Conservation (phyloP, 1,284 basidiomycete species). For the Melampsora americana region DNA sequence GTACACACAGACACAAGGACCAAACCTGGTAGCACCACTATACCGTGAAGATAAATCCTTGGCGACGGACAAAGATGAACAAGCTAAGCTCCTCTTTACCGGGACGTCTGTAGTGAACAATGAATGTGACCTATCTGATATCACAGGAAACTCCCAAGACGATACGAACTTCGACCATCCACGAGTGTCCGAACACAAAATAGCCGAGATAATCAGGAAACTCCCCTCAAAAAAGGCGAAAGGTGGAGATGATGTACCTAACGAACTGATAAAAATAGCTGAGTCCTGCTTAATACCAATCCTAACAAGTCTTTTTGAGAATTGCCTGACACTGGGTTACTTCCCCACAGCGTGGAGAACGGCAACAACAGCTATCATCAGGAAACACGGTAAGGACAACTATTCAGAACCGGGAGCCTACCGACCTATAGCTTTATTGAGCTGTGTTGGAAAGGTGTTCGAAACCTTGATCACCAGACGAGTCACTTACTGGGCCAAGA, state of each 20-base stretch:
- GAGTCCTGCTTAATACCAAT: background rate
- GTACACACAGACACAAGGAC: background rate
- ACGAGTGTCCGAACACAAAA: background rate
- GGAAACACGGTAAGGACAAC: background rate
- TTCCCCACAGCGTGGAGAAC: slow-evolving; percentile 14
- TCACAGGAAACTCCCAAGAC: background rate
- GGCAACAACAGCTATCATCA: slow-evolving; percentile 9
- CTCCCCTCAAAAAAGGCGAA: slow-evolving; percentile 19
- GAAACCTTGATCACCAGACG: slow-evolving; percentile 1
- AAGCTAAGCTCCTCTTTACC: slow-evolving; percentile 15
- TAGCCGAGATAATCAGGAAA: background rate
- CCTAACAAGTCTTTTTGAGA: background rate
- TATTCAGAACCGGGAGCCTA: slow-evolving; percentile 10
- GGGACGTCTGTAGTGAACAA: slow-evolving; percentile 4
- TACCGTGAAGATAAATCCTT: background rate
- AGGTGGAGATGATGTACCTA: slow-evolving; percentile 10
- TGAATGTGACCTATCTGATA: slow-evolving; percentile 3
- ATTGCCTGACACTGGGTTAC: background rate
- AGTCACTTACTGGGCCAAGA: background rate
- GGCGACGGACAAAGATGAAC: background rate
- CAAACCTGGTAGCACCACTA: background rate
- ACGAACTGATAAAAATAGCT: slow-evolving; percentile 14
- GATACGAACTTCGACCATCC: background rate
- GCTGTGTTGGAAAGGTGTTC: slow-evolving; percentile 10
- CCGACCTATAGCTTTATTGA: slow-evolving; percentile 12